These are phyloP conservation scores for Penicillium corylophilum DNA, from an alignment of 2,329 filamentous ascomycete genomes.

Conservation along the genomic window DNA sequence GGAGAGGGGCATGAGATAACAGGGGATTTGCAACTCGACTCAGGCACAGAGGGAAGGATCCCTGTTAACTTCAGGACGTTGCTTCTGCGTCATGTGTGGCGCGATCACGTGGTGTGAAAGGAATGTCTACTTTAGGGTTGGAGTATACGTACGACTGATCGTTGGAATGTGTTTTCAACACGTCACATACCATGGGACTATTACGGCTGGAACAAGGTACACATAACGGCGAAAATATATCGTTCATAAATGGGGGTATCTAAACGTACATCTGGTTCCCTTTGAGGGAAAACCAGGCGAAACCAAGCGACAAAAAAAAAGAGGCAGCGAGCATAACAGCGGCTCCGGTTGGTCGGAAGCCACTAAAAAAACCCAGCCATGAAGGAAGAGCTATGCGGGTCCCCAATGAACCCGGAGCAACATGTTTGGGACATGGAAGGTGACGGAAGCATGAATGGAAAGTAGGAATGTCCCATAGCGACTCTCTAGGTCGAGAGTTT, in stretches of 20 bases:
- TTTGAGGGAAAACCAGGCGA: slow-evolving; percentile 2
- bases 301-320: slow-evolving; percentile 9
- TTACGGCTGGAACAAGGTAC: background rate
- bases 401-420: background rate
- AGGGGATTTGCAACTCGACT: background rate
- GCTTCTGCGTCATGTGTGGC: slow-evolving; percentile 15
- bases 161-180: background rate
- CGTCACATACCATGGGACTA: background rate
- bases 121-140: slow-evolving; percentile 1
- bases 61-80: slow-evolving; percentile 9
- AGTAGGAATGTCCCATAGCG: background rate
- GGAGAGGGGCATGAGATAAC: background rate
- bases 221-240: slow-evolving; percentile 1
- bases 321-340: slow-evolving; percentile 6
- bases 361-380: slow-evolving; percentile 2
- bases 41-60: slow-evolving; percentile 7
- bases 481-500: slow-evolving; percentile 38
- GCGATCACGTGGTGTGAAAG: slow-evolving; percentile 2
- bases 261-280: slow-evolving; percentile 29
- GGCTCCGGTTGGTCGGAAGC: background rate
- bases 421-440: background rate
- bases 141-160: background rate
- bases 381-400: background rate
- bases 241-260: slow-evolving; percentile 31
- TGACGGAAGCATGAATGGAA: background rate